Base-by-base conservation (phyloP, 768 basidiomycete species). In the Pleurotus sapidus region DNA sequence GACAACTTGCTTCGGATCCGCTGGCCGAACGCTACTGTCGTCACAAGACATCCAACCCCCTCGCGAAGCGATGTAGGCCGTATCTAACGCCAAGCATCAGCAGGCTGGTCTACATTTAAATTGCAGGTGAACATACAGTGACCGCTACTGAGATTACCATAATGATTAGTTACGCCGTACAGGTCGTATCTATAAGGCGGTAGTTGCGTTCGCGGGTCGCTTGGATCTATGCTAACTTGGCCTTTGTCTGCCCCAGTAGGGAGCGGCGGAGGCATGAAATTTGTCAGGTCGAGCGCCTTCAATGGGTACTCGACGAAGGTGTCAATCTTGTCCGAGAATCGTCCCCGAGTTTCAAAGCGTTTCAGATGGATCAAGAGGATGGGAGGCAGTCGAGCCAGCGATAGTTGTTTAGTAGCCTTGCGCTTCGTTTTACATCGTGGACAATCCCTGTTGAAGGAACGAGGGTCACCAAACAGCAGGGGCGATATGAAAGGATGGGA, bases 121-220 rank as follows among this genome's bases (percentile, higher is more conserved):
- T 4, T 34, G 9, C 15, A 17, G 24, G 18, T 54, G 20, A 4
- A 79, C 94, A 72, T 64, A 97, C 97, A 99, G 72, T 99, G 97
- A 0, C 97, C 97, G 67, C 91, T 93, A 65, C 88, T 93, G 55
- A 99, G 73, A 67, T 87, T 96, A 8, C 97, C 97, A 70, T 87
- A 93, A 73, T 99, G 97, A 70, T 98, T 98, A 57, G 93, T 96
- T 42, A 98, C 95, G 8, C 81, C 95, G 66, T 97, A 98, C 61
- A 98, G 73, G 65, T 99, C 96, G 68, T 98, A 99, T 62, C 77
- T 82, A 69, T 93, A 98, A 2, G 94, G 94, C 18, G 92, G 93
- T n/a, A 86, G 66, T 70, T 95, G 92, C 15, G 83, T 77, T 17
- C 91, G 78, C 1, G 94, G 91, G 68, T 95, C 95, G 17, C 89